Evolutionary conservation across 306 rosid genomes (phyloP), one percentile per base, ranked within the genome.

Genomic region (Cyclanthera cordifolia): DNA sequence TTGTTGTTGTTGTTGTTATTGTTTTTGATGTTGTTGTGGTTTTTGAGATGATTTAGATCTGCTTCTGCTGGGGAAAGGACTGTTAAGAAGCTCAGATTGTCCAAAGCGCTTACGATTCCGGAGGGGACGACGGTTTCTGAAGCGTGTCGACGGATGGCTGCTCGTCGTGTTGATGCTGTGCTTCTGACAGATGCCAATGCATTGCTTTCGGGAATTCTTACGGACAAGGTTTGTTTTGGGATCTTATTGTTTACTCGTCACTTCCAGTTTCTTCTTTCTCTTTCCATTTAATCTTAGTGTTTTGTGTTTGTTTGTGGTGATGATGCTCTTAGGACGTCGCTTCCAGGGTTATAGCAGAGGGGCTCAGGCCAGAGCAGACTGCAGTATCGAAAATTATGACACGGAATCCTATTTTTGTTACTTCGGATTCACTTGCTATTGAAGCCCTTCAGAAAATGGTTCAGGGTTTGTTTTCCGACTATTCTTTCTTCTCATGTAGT

Each of bases 391-490:
- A 89, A 82, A 73, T 89, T 72, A 93, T 93, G 98, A 93, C 98
- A 1, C 74, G 94, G 53, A 89, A 82, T 80, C 98, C 98, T 41
- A 70, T 77, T 48, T 93, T 93, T 79, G 90, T 93, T 71, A 75
- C 88, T 28, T 81, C 96, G 0, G 98, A 89, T 78, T 79, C 90
- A 2, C 75, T 85, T 16, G 98, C 98, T 32, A 65, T 90, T 24
- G 99, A 93, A 54, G 96, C 99, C 63, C 94, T 90, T 69, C 96
- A 90, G 66, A 90, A 83, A 85, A 93, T 93, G 98, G 85, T 86
- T 48, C 94, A 87, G 59, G 98, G 99, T 90, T 61, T 66, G 88
- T 59, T 43, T 64, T 43, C n/a, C 0, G 19, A 19, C 48, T 39
- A 61, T 61, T 61, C 69, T 6, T 63, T 63, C 17, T 12, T 39